Percentiles rank a stretch among this genome's conserved stretches.
phyloP scores from a whole-genome alignment of 1,284 basidiomycete species.

The Trametes pubescens region DNA sequence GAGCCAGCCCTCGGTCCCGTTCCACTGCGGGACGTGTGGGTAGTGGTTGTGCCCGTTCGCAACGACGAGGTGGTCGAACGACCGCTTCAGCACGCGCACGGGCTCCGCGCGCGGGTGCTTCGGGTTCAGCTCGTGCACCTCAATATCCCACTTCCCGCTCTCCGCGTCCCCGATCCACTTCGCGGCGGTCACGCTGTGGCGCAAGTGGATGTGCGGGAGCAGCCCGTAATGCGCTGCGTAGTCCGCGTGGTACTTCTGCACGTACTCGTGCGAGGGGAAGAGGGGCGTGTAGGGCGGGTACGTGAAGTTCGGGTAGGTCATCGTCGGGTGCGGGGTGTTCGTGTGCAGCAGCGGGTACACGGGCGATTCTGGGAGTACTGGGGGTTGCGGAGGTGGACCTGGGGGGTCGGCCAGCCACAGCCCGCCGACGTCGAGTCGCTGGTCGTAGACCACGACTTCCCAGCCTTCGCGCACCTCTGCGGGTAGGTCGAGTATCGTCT shows the following conservation, averaged over 20 bases:
- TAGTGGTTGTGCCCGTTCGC: conserved; percentile 63
- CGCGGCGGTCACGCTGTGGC: conserved; percentile 54
- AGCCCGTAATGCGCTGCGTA: conserved; percentile 52
- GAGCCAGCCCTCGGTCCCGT: conserved; percentile 59
- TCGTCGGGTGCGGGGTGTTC: conserved; percentile 58
- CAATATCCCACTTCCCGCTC: conserved; percentile 55
- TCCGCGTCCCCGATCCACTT: conserved; percentile 53
- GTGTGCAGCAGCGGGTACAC: conserved; percentile 62
- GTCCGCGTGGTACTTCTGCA: conserved; percentile 56
- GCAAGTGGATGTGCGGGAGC: conserved; percentile 49
- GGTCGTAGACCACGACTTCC: conserved; percentile 61
- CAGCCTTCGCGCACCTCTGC: conserved; percentile 47
- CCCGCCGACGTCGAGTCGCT: conserved; percentile 58
- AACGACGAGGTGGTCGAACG: conserved; percentile 62
- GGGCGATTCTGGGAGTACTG: conserved; percentile 59
- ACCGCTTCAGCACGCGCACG: conserved; percentile 17
- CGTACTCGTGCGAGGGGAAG: conserved; percentile 56
- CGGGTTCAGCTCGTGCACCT: conserved; percentile 30
- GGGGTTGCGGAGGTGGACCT: conserved; percentile 48
- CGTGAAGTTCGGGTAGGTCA: conserved; percentile 62
- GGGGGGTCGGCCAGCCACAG: conserved; percentile 58
- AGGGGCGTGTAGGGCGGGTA: conserved; percentile 58
- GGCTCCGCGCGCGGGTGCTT: conserved; percentile 15
- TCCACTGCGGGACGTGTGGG: conserved; percentile 54
- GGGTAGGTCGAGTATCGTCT: conserved; percentile 57